Evolutionary conservation across 1,284 basidiomycete species (phyloP).

Genomic region (Apiotrichum siamense): DNA sequence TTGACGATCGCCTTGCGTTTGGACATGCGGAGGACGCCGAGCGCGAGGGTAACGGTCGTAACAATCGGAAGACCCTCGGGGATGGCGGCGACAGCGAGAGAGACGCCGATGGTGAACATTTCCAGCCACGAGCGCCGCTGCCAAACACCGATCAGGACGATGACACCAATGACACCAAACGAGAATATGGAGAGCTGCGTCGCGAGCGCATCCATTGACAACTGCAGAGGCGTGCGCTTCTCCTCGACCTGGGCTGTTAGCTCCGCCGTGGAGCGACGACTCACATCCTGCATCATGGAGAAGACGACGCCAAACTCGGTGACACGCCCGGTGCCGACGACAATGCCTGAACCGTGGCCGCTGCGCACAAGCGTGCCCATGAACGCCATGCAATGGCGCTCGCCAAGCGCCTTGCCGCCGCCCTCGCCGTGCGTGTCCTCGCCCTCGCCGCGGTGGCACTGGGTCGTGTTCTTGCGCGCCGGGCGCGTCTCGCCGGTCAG

Average conservation of each 20-base stretch:
- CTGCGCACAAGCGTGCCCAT: constrained; percentile 97
- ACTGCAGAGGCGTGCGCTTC: constrained; percentile 84
- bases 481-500: constrained; percentile 89
- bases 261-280: constrained; percentile 27
- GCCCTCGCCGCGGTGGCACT: constrained; percentile 49
- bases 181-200: constrained; percentile 84
- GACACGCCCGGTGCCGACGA: constrained; percentile 79
- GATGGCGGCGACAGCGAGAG: constrained; percentile 92
- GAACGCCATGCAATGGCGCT: constrained; percentile 82
- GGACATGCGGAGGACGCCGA: constrained; percentile 90
- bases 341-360: constrained; percentile 69
- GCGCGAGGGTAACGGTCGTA: constrained; percentile 90
- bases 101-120: constrained; percentile 99
- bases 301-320: constrained; percentile 97
- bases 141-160: constrained; percentile 81
- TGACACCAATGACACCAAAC: constrained; percentile 87
- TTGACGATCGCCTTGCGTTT: constrained; percentile 94
- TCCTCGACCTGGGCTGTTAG: constrained; percentile 65
- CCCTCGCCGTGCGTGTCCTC: constrained; percentile 51
- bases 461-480: constrained; percentile 61
- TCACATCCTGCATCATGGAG: constrained; percentile 93
- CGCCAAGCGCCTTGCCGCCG: constrained; percentile 63
- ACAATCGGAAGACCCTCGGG: constrained; percentile 96
- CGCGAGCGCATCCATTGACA: constrained; percentile 94
- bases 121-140: constrained; percentile 89